A percentile compares a stretch with the other conserved stretches of the same genome.
These are phyloP conservation scores for Pulveroboletus sp. DNA, from an alignment of 768 basidiomycete genomes.

Conservation along the genomic window DNA sequence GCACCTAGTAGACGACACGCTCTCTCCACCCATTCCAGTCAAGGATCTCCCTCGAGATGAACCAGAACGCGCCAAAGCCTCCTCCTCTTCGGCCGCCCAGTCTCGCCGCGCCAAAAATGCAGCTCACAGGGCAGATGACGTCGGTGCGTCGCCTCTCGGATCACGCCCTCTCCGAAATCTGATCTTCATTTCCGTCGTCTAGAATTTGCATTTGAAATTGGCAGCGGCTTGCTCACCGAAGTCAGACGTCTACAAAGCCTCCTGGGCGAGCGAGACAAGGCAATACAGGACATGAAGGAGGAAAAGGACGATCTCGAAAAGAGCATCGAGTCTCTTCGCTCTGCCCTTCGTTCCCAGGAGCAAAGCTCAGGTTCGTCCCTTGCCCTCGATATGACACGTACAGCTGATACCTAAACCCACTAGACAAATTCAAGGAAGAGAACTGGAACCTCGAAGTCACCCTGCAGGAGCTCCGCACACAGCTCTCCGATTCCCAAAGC, in stretches of 20 bases:
- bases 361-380: constrained; percentile 63
- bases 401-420: constrained; percentile 1
- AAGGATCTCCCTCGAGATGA: constrained; percentile 60
- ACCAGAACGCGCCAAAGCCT: constrained; percentile 54
- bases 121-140: constrained; percentile 85
- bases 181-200: constrained; percentile 26
- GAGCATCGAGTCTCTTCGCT: constrained; percentile 69
- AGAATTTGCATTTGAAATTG: constrained; percentile 99
- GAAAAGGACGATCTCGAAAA: constrained; percentile 89
- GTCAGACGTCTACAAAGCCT: constrained; percentile 89
- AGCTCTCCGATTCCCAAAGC: constrained; percentile 64
- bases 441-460: constrained; percentile 98
- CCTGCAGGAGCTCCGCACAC: constrained; percentile 79
- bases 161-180: neutral
- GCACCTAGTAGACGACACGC: constrained; percentile 46
- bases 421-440: constrained; percentile 96
- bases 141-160: constrained; percentile 59
- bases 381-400: neutral
- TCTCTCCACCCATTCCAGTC: constrained; percentile 44
- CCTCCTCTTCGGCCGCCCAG: constrained; percentile 78
- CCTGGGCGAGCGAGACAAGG: constrained; percentile 89
- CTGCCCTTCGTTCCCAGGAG: constrained; percentile 77
- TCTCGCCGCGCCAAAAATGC: constrained; percentile 90
- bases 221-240: constrained; percentile 87
- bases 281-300: constrained; percentile 86